phyloP scores from a whole-genome alignment of 73 alveolate species.

The Paramecium pentaurelia region DNA sequence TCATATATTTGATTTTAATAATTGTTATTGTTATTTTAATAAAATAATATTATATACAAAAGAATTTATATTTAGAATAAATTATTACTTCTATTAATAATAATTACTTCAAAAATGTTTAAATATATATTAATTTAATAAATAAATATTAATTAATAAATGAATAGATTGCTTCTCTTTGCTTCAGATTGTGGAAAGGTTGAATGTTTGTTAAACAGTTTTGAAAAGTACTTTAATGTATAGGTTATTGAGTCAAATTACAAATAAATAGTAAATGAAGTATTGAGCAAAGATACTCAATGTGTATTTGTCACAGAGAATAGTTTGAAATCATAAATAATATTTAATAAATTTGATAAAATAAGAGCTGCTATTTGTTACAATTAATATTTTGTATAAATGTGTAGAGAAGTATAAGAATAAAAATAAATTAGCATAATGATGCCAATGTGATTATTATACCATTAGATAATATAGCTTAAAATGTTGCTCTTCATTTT shows the following conservation, averaged over 20 bases:
- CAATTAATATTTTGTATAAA: not conserved
- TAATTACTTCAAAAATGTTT: too few species aligned
- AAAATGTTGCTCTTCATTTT: not conserved
- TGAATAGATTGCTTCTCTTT: not conserved
- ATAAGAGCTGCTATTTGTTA: slow-evolving; percentile 40
- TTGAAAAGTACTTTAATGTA: not conserved
- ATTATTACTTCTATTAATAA: not conserved
- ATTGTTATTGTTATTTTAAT: too few species aligned
- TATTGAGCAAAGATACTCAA: not conserved
- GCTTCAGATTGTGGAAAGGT: not conserved
- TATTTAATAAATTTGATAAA: slow-evolving; percentile 10
- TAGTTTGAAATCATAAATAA: not conserved
- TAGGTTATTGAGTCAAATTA: not conserved
- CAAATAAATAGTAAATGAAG: not conserved
- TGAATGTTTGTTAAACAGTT: not conserved
- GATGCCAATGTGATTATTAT: slow-evolving; percentile 19
- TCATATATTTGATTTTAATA: too few species aligned
- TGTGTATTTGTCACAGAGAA: slow-evolving; percentile 3
- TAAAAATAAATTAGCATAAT: not conserved
- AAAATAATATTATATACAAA: too few species aligned
- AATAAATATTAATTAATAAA: not conserved
- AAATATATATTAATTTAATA: too few species aligned
- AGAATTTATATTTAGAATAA: too few species aligned
- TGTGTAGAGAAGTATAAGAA: slow-evolving; percentile 22
- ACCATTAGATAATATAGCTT: not conserved